Conservation (phyloP, 2,329 filamentous ascomycete genomes). For the Purpureocillium lavendulum region DNA sequence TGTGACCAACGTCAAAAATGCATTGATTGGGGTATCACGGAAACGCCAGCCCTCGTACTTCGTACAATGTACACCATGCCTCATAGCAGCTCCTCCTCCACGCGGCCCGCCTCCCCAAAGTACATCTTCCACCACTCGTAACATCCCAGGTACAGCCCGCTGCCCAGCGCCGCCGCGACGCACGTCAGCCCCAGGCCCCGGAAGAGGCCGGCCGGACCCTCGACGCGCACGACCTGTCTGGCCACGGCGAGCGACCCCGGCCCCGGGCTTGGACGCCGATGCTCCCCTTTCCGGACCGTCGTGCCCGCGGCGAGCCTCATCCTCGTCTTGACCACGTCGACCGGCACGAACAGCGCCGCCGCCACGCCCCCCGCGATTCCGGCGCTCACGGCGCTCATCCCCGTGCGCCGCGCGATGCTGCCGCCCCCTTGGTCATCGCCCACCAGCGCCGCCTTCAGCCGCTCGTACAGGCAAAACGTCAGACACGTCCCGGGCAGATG, state of each 20-base stretch:
- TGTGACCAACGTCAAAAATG: no score
- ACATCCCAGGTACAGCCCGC: constrained; percentile 4
- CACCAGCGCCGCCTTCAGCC: constrained; percentile 2
- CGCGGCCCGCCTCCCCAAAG: background rate
- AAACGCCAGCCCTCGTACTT: no score
- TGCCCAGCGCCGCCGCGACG: constrained; percentile 2
- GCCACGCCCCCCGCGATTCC: constrained; percentile 6
- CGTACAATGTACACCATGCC: no score
- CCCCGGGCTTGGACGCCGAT: background rate
- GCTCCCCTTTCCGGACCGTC: no score
- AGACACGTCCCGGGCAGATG: constrained; percentile 6
- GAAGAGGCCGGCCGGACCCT: constrained; percentile 4
- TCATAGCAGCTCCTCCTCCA: no score
- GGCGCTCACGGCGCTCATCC: constrained; percentile 6
- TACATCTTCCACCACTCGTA: constrained; percentile 7
- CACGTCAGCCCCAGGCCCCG: constrained; percentile 4
- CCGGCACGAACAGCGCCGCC: constrained; percentile 9
- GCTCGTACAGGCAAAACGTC: constrained; percentile 7
- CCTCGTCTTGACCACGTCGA: constrained; percentile 12
- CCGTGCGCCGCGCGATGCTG: constrained; percentile 1
- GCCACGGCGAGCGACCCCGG: background rate
- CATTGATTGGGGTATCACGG: no score
- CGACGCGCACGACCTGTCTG: constrained; percentile 1
- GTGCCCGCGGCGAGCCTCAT: constrained; percentile 10
- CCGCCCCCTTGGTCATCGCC: background rate